Evolutionary conservation across 176 grass and related monocot species (phyloP).

Genomic region (Oryza meridionalis): DNA sequence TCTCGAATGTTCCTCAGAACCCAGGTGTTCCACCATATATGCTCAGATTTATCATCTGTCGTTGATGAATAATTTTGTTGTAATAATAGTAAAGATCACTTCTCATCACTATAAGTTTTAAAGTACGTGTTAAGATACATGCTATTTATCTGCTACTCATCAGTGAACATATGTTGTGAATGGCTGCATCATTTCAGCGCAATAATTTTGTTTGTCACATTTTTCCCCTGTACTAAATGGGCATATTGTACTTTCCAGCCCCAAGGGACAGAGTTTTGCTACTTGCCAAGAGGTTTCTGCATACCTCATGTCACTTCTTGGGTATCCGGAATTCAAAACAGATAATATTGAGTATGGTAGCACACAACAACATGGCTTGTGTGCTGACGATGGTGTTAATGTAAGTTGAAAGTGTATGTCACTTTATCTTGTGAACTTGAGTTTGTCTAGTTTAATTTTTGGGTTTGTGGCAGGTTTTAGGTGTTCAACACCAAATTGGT

Average conservation of each 20-base stretch:
- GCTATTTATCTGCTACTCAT: conserved; percentile 23
- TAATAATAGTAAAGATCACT: conserved; percentile 7
- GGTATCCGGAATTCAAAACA: conserved; percentile 56
- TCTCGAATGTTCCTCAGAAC: not conserved
- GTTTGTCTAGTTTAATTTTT: conserved; percentile 29
- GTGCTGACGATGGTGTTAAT: conserved; percentile 45
- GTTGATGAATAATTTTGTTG: not conserved
- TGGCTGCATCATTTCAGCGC: not conserved
- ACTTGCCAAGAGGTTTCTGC: conserved; percentile 87
- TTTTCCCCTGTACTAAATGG: conserved; percentile 45
- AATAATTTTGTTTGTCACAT: conserved; percentile 1
- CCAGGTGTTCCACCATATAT: not conserved
- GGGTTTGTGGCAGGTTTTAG: conserved; percentile 50
- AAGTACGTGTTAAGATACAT: not conserved
- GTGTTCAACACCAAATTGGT: conserved; percentile 46
- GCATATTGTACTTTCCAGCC: conserved; percentile 60
- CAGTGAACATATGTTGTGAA: not conserved
- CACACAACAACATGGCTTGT: conserved; percentile 31
- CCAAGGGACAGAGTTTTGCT: conserved; percentile 72
- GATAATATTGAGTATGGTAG: conserved; percentile 46
- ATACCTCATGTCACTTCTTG: conserved; percentile 87
- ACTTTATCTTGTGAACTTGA: conserved; percentile 42
- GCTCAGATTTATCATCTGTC: not conserved
- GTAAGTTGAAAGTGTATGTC: conserved; percentile 60
- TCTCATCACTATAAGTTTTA: conserved; percentile 14